Conservation (phyloP, 1,139 yeast genomes). For the Candida freyschussii region DNA sequence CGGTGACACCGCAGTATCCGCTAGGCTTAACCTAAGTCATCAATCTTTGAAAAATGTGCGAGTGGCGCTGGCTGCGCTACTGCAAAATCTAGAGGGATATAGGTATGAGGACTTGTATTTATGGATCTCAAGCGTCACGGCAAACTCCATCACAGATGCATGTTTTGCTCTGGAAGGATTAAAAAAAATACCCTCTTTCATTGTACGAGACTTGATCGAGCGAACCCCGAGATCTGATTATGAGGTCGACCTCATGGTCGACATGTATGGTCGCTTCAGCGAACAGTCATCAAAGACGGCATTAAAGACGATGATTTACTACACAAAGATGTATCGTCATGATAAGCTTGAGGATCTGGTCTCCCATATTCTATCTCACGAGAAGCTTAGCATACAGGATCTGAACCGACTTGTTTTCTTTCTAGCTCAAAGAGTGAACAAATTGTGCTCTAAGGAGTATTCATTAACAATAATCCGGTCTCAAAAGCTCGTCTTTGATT, state of each 20-base stretch:
- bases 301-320: constrained; percentile 10
- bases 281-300: constrained; percentile 1
- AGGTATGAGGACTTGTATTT: constrained; percentile 18
- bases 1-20: constrained; percentile 8
- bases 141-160: constrained; percentile 21
- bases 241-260: constrained; percentile 20
- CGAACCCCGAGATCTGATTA: constrained; percentile 26
- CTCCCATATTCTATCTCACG: constrained; percentile 2
- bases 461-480: constrained; percentile 6
- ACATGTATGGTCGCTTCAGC: constrained; percentile 6
- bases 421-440: constrained; percentile 5
- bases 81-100: constrained; percentile 2
- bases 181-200: constrained; percentile 23
- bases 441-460: constrained; percentile 8
- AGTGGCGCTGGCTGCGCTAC: constrained; percentile 6
- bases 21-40: not conserved
- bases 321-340: constrained; percentile 12
- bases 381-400: constrained; percentile 4
- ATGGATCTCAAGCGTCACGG: constrained; percentile 29
- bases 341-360: constrained; percentile 6
- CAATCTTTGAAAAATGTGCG: constrained; percentile 3
- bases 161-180: constrained; percentile 30
- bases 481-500: constrained; percentile 8
- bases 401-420: constrained; percentile 13
- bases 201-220: constrained; percentile 27